Evolutionary conservation across 2,329 filamentous ascomycete species (phyloP).

Genomic region (Didymella lethalis): DNA sequence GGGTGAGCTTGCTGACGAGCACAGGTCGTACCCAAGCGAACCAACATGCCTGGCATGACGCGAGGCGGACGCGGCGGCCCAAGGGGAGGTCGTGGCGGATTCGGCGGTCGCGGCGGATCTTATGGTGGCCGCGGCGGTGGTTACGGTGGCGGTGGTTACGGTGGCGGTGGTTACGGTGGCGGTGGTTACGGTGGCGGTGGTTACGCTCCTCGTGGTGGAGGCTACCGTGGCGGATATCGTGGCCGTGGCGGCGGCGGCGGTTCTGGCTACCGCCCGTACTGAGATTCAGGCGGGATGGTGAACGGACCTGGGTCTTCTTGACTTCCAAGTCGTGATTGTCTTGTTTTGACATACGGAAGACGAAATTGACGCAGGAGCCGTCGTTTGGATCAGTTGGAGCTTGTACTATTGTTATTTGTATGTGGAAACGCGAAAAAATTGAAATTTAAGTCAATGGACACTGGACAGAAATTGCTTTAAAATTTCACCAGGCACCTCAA

Average conservation of each 20-base stretch:
- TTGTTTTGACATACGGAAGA: slow-evolving; percentile 2
- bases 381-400: neutral
- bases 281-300: slow-evolving; percentile 9
- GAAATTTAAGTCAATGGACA: neutral
- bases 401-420: slow-evolving; percentile 11
- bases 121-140: slow-evolving; percentile 51
- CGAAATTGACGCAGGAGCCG: neutral
- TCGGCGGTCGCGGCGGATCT: slow-evolving; percentile 59
- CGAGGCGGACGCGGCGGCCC: slow-evolving; percentile 73
- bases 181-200: slow-evolving; percentile 53
- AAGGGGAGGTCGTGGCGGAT: slow-evolving; percentile 58
- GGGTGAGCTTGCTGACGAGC: slow-evolving; percentile 9
- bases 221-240: slow-evolving; percentile 52
- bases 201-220: slow-evolving; percentile 56
- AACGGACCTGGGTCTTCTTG: slow-evolving; percentile 25
- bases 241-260: slow-evolving; percentile 42
- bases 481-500: neutral
- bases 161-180: slow-evolving; percentile 59
- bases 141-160: slow-evolving; percentile 56
- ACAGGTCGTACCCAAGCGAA: slow-evolving; percentile 88
- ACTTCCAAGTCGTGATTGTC: slow-evolving; percentile 1
- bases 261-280: slow-evolving; percentile 43
- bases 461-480: neutral
- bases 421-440: neutral
- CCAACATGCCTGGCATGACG: slow-evolving; percentile 93